Percentiles rank a stretch among this genome's conserved stretches.
Conservation (phyloP, 805 yeast species). For the Candida odintsovae region DNA sequence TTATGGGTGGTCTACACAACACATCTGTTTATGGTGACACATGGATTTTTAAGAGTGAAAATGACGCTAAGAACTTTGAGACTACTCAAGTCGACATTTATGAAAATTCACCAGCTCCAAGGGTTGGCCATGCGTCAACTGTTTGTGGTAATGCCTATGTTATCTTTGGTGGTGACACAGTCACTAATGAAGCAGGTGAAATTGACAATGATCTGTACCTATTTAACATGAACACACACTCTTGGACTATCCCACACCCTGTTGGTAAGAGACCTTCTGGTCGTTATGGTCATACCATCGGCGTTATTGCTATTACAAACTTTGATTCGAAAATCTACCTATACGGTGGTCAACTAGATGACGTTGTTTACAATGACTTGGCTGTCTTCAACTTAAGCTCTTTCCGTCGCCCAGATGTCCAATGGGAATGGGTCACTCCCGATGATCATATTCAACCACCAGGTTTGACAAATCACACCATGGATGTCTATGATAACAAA, state of each 20-base stretch:
- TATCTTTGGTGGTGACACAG: conserved; percentile 95
- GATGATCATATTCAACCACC: conserved; percentile 55
- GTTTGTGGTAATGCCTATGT: conserved; percentile 93
- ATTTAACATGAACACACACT: conserved; percentile 70
- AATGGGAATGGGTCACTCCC: conserved; percentile 73
- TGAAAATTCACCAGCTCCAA: conserved; percentile 84
- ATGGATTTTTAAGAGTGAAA: conserved; percentile 71
- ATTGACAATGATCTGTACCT: conserved; percentile 89
- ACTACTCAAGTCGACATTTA: conserved; percentile 60
- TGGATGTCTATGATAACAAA: conserved; percentile 72
- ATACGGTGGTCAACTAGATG: conserved; percentile 94
- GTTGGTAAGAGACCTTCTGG: conserved; percentile 78
- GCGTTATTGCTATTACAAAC: conserved; percentile 61
- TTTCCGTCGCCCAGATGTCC: conserved; percentile 75
- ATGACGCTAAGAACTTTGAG: conserved; percentile 23
- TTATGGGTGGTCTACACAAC: conserved; percentile 95
- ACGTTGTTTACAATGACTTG: conserved; percentile 73
- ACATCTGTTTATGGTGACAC: conserved; percentile 92
- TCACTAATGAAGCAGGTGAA: conserved; percentile 64
- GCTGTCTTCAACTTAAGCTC: conserved; percentile 82
- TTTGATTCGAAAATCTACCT: conserved; percentile 60
- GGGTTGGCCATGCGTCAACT: conserved; percentile 93
- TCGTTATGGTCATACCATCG: conserved; percentile 89
- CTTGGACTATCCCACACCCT: conserved; percentile 77
- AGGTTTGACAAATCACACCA: conserved; percentile 85